Evolutionary conservation across 1,139 yeast genomes (phyloP).

Genomic region (Hansenula lynferdii): DNA sequence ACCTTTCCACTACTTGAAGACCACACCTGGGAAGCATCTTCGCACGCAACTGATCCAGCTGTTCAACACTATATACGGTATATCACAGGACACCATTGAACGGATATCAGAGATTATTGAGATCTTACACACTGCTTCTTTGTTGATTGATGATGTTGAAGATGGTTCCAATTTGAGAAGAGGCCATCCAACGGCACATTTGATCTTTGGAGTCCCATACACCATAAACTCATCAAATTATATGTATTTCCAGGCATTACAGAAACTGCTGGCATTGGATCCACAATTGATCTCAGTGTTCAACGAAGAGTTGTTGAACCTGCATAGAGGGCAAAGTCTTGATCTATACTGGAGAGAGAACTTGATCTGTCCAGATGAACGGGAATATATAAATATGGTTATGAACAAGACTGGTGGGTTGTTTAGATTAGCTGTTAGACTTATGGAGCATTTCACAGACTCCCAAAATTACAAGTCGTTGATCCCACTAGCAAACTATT

Average conservation of each 20-base stretch:
- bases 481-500: conserved; percentile 63
- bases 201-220: conserved; percentile 67
- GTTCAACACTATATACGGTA: conserved; percentile 42
- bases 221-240: conserved; percentile 82
- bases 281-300: conserved; percentile 35
- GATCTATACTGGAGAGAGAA: conserved; percentile 87
- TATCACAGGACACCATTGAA: conserved; percentile 31
- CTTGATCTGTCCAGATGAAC: conserved; percentile 56
- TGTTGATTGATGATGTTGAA: conserved; percentile 82
- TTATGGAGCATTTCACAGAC: conserved; percentile 41
- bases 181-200: conserved; percentile 76
- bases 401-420: conserved; percentile 87
- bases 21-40: conserved; percentile 53
- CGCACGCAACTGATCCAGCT: conserved; percentile 43
- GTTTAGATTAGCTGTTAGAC: conserved; percentile 64
- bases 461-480: conserved; percentile 21
- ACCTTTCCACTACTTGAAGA: conserved; percentile 48
- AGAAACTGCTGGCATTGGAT: conserved; percentile 36
- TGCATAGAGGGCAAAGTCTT: conserved; percentile 86
- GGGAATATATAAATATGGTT: conserved; percentile 75
- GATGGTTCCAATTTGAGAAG: conserved; percentile 68
- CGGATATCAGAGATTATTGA: conserved; percentile 43
- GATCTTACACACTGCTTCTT: conserved; percentile 59
- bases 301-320: conserved; percentile 66
- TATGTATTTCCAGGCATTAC: conserved; percentile 71